Evolutionary conservation across 495 filamentous ascomycete species (phyloP).

Genomic region (Hypoxylon rickii): DNA sequence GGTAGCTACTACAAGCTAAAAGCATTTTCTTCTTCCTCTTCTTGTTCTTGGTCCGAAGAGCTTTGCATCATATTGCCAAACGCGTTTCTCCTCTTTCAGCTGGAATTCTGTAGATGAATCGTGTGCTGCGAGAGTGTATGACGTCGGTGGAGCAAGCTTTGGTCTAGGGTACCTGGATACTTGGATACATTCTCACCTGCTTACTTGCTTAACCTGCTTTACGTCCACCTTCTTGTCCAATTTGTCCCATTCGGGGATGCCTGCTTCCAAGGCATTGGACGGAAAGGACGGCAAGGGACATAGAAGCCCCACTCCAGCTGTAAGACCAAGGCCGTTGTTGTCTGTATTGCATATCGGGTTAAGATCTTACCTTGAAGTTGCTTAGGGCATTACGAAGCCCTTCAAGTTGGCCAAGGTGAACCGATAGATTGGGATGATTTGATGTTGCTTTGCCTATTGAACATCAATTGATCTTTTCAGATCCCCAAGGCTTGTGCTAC

Average conservation of each 20-base stretch:
- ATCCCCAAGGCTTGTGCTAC: not conserved
- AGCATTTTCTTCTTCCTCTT: not conserved
- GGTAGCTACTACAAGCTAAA: slow-evolving; percentile 5
- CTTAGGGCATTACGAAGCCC: slow-evolving; percentile 3
- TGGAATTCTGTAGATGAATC: slow-evolving; percentile 29
- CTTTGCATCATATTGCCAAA: slow-evolving; percentile 27
- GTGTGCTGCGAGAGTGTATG: slow-evolving; percentile 27
- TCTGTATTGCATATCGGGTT: not conserved
- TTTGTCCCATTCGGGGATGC: slow-evolving; percentile 3
- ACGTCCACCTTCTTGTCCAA: too few relatives aligned
- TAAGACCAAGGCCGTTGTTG: too few relatives aligned
- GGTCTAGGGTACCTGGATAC: slow-evolving; percentile 7
- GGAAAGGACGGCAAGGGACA: not conserved
- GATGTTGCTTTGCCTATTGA: slow-evolving; percentile 5
- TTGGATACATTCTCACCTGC: not conserved
- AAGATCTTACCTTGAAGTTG: slow-evolving; percentile 10
- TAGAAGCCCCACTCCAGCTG: too few relatives aligned
- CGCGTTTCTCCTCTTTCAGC: slow-evolving; percentile 23
- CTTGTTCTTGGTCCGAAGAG: slow-evolving; percentile 6
- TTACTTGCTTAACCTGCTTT: not conserved
- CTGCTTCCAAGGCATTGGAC: slow-evolving; percentile 16
- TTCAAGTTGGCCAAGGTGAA: slow-evolving; percentile 5
- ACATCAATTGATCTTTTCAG: not conserved
- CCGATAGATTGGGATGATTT: slow-evolving; percentile 17
- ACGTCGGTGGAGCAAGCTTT: slow-evolving; percentile 26